Evolutionary conservation across 345 rosid genomes (phyloP).

Genomic region (Laguncularia racemosa): DNA sequence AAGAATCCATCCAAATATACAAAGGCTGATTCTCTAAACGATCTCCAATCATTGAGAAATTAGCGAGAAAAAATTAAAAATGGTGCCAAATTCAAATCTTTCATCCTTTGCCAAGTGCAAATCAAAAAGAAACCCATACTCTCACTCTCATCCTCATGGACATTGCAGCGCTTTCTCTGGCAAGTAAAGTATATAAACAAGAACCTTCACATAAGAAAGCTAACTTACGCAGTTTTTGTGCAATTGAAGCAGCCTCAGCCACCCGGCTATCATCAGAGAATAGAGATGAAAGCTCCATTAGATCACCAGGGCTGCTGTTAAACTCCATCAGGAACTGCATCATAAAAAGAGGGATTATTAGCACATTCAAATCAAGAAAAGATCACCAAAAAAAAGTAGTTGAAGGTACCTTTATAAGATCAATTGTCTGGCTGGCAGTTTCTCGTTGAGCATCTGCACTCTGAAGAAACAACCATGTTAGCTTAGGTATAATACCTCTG

Average conservation of each 20-base stretch:
- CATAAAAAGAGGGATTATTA: constrained; percentile 12
- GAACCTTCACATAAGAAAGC: background rate
- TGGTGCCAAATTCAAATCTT: too few species aligned
- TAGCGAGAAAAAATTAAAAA: too few species aligned
- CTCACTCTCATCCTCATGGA: too few species aligned
- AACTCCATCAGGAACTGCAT: constrained; percentile 98
- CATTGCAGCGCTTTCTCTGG: too few species aligned
- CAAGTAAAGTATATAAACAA: background rate
- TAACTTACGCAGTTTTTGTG: constrained; percentile 88
- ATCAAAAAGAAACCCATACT: too few species aligned
- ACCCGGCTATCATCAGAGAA: constrained; percentile 99
- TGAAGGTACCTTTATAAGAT: constrained; percentile 76
- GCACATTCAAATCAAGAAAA: background rate
- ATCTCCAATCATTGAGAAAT: too few species aligned
- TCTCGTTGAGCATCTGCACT: constrained; percentile 99
- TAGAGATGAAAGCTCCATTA: constrained; percentile 96
- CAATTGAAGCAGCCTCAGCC: constrained; percentile 97
- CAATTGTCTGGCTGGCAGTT: constrained; percentile 97
- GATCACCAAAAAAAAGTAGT: constrained; percentile 10
- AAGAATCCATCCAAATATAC: too few species aligned
- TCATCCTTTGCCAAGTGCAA: too few species aligned
- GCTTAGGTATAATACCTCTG: background rate
- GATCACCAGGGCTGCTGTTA: constrained; percentile 95
- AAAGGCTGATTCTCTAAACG: background rate
- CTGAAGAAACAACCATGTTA: constrained; percentile 30